These are phyloP conservation scores for Xylaria sp. DNA, from an alignment of 2,329 filamentous ascomycete genomes.

Conservation along the genomic window DNA sequence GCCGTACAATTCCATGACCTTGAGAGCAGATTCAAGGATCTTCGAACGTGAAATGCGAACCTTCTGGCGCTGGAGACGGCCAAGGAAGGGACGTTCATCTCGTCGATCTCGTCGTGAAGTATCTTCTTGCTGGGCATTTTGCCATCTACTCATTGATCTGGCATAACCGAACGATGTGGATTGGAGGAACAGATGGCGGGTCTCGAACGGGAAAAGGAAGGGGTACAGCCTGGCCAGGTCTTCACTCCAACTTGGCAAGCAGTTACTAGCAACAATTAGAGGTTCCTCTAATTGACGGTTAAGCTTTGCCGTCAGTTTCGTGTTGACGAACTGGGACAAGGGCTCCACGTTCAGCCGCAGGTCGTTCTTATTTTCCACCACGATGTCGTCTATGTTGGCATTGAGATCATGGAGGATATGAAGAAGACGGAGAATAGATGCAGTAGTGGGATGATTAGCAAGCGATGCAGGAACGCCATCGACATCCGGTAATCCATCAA, in stretches of 20 bases:
- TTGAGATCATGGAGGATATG: slow-evolving; percentile 93
- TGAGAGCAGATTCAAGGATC: slow-evolving; percentile 94
- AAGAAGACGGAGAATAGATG: slow-evolving; percentile 84
- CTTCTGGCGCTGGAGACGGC: slow-evolving; percentile 91
- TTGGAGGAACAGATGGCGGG: slow-evolving; percentile 92
- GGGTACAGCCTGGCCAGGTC: slow-evolving; percentile 92
- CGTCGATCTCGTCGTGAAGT: slow-evolving; percentile 82
- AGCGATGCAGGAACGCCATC: slow-evolving; percentile 76
- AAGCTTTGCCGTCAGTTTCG: slow-evolving; percentile 95
- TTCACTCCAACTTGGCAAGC: slow-evolving; percentile 93
- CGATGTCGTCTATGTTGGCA: slow-evolving; percentile 87
- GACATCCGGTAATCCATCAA: slow-evolving; percentile 56
- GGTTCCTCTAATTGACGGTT: slow-evolving; percentile 97
- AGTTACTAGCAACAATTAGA: slow-evolving; percentile 95
- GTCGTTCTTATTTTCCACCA: slow-evolving; percentile 76
- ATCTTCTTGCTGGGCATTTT: slow-evolving; percentile 83
- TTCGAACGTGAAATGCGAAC: slow-evolving; percentile 96
- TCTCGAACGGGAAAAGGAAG: slow-evolving; percentile 98
- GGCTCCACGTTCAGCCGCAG: slow-evolving; percentile 80
- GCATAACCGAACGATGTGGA: slow-evolving; percentile 99
- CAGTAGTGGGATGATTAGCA: slow-evolving; percentile 80
- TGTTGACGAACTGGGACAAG: slow-evolving; percentile 94
- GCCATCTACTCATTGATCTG: slow-evolving; percentile 96
- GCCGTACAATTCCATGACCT: slow-evolving; percentile 98
- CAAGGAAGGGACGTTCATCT: slow-evolving; percentile 90